Conservation (phyloP, 1,139 yeast species). For the Yamadazyma jaroonii region DNA sequence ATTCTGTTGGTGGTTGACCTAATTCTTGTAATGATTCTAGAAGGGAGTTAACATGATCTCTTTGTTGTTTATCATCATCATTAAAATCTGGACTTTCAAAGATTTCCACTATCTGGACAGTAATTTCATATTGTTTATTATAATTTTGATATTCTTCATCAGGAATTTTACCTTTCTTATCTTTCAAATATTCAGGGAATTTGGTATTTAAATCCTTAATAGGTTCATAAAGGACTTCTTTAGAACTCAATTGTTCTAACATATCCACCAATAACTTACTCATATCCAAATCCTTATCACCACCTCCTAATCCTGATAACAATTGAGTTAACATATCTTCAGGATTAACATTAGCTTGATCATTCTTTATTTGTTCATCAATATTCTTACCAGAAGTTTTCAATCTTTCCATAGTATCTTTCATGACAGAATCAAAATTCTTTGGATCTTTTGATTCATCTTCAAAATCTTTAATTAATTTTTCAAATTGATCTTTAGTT, state of each 20-base stretch:
- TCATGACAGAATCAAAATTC: conserved; percentile 72
- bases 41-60: conserved; percentile 53
- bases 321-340: conserved; percentile 62
- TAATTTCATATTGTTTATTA: conserved; percentile 51
- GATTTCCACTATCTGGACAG: conserved; percentile 50
- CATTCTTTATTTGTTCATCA: conserved; percentile 60
- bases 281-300: conserved; percentile 52
- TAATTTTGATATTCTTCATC: conserved; percentile 51
- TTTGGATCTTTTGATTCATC: conserved; percentile 29
- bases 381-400: conserved; percentile 66
- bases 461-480: conserved; percentile 47
- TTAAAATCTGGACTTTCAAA: conserved; percentile 57
- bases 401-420: conserved; percentile 77
- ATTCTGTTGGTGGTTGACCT: conserved; percentile 86
- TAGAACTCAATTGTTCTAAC: conserved; percentile 81
- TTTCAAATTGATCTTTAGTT: conserved; percentile 54
- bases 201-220: conserved; percentile 75
- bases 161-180: conserved; percentile 43
- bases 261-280: conserved; percentile 70
- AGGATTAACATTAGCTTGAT: conserved; percentile 41
- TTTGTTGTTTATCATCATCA: conserved; percentile 49
- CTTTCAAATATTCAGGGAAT: conserved; percentile 60
- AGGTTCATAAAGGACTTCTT: conserved; percentile 86
- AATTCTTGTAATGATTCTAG: conserved; percentile 73
- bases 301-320: conserved; percentile 45